These are phyloP conservation scores for Leersia perrieri DNA, from an alignment of 176 grass and related monocot genomes.

Conservation along the genomic window DNA sequence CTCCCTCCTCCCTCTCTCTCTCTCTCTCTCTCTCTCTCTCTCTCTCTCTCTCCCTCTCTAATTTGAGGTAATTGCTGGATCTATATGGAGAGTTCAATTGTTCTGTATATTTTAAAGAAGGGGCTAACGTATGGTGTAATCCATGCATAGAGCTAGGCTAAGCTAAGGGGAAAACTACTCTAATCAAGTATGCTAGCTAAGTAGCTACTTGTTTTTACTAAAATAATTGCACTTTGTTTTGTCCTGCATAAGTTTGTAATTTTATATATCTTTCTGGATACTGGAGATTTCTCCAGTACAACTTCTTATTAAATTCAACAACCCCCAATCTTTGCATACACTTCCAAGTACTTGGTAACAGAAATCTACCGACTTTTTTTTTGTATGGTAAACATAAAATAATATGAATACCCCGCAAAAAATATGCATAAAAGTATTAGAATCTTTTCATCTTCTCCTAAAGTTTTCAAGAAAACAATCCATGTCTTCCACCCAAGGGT, in stretches of 20 bases:
- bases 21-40: not conserved
- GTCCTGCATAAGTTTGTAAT: not conserved
- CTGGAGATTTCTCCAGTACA: not conserved
- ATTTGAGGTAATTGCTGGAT: not conserved
- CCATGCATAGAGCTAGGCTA: not conserved
- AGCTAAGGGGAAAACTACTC: not conserved
- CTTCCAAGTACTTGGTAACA: not conserved
- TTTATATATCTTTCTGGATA: not conserved
- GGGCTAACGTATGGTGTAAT: not conserved
- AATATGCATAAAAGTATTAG: constrained; percentile 15
- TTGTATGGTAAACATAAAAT: not conserved
- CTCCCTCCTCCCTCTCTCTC: not conserved
- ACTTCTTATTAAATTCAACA: not conserved
- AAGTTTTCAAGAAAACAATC: not conserved
- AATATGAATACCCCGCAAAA: constrained; percentile 7
- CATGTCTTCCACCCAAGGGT: not conserved
- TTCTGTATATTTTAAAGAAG: not conserved
- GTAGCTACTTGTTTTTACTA: constrained; percentile 14
- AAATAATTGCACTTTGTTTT: constrained; percentile 2
- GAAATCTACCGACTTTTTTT: not conserved
- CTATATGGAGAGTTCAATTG: not conserved
- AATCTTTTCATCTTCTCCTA: not conserved
- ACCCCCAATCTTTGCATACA: not conserved
- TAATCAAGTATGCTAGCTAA: not conserved
- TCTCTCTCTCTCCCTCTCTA: not conserved